Evolutionary conservation across 2,329 filamentous ascomycete genomes (phyloP), one percentile per base, ranked within the genome.

Genomic region (Penicillium olsonii): DNA sequence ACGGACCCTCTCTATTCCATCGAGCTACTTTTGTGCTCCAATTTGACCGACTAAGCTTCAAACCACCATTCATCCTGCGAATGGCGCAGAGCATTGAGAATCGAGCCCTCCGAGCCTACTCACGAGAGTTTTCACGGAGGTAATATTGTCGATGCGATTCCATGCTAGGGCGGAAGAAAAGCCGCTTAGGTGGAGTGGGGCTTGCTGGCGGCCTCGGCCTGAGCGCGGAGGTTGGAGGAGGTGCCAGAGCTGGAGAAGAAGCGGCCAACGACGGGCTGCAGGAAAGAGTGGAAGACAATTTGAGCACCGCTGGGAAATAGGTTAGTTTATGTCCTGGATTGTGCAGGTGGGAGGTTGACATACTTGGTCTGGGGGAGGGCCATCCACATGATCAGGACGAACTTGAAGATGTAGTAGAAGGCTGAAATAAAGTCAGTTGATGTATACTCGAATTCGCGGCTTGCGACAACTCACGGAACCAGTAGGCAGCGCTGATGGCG

Each of bases 371-470:
- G 83, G 73, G 94, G 94, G 68, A 99, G 90, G 64, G 92, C 86
- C 78, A 99, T 91, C 94, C 94, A 99, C 73, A 99, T 86, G 66
- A 97, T 83, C 73, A 97, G 88, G 70, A 95, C 80, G 71, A 99
- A 96, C 84, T 99, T 99, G 88, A 99, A 97, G 71, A 92, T 92
- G 78, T 90, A 99, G 87, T 99, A 99, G 81, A 99, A 99, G 70
- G 94, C 75, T 78, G 48, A 42, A 19, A 34, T 52, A 18, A 20
- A 4, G 56, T 70, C 52, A 73, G 62, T 34, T 47, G 47, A 37
- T 24, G n/a, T 20, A 18, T 24, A 7, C 1, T 8, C 6, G 18
- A 1, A 11, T 18, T 9, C 11, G 35, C 9, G 11, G 15, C 18
- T 31, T 34, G 54, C 41, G 37, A 42, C n/a, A 12, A 73, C 74